Base-by-base conservation (phyloP, 2,329 filamentous ascomycete species). In the Xylariales sp. region DNA sequence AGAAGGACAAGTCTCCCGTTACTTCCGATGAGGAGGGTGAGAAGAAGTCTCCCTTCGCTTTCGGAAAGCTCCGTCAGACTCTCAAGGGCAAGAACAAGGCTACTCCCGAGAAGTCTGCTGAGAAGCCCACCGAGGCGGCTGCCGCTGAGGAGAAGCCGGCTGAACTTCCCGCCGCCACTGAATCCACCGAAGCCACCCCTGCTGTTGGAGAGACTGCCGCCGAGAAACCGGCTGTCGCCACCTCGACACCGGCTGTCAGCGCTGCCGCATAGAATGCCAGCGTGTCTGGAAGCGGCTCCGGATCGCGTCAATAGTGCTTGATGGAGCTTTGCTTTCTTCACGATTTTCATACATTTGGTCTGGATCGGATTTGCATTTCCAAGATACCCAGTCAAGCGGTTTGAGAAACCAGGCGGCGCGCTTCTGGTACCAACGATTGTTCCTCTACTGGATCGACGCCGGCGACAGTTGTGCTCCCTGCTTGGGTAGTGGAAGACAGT, bases 1-100 rank as follows among this genome's bases (percentile, higher is more conserved):
- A 88, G 77, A 91, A 91, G 75, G 82, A 85, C 63, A 76, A 77
- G 66, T 45, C 55, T 18, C 61, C 69, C n/a, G n/a, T n/a, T 33
- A 56, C 67, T 25, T 75, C 74, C 1, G 82, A 82, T 50, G 73
- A 80, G 54, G 82, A 86, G 59, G 73, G 77, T 50, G 72, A 78
- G 64, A 76, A 76, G 69, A 70, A 72, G 65, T 73, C 71, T 49
- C 69, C 70, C 44, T 66, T 73, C 41, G 60, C 66, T 53, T 80
- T 80, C 71, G 80, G 76, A 47, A 79, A 79, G 73, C 65, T 81
- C 56, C 59, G 59, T 43, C 58, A 62, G 48, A 62, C 58, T 5
- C 54, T 62, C 2, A 60, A 61, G 56, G 51, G 51, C 32, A 60
- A 59, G 57, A 52, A 46, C 46, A 61, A 60, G 56, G 46, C 46